Percentiles rank a stretch among this genome's conserved stretches.
phyloP scores from a whole-genome alignment of 2,329 filamentous ascomycete genomes.

The Elsinoe necatrix region DNA sequence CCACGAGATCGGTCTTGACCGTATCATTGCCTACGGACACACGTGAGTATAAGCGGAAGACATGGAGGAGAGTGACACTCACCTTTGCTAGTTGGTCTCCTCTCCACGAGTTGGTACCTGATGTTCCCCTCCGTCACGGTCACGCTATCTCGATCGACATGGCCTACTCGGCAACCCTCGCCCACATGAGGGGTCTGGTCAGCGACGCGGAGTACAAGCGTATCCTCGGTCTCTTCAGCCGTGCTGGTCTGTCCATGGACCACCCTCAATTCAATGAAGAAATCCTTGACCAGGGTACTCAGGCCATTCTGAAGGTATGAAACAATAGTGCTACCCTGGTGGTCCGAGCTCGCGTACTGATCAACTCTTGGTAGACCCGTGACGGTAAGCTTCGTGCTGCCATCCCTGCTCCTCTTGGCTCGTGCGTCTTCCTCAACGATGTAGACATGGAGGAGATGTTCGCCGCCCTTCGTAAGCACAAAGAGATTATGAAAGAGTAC shows the following conservation, averaged over 20 bases:
- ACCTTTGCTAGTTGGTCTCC: conserved; percentile 52
- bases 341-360: conserved; percentile 10
- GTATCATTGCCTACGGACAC: conserved; percentile 66
- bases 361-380: conserved; percentile 39
- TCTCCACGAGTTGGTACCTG: conserved; percentile 60
- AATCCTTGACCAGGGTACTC: conserved; percentile 56
- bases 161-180: conserved; percentile 64
- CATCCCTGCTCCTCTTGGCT: conserved; percentile 59
- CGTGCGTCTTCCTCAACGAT: conserved; percentile 61
- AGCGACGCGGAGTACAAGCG: conserved; percentile 52
- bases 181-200: conserved; percentile 54
- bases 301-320: conserved; percentile 53
- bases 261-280: conserved; percentile 59
- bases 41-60: conserved; percentile 39
- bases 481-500: conserved; percentile 53
- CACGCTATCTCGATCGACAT: conserved; percentile 70
- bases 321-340: neutral
- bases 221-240: conserved; percentile 59
- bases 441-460: conserved; percentile 55
- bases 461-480: conserved; percentile 53
- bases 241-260: conserved; percentile 63
- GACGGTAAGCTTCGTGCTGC: conserved; percentile 61
- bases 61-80: neutral
- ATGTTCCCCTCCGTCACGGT: conserved; percentile 60
- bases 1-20: conserved; percentile 63